Evolutionary conservation across 2,329 filamentous ascomycete species (phyloP), one percentile per base, ranked within the genome.

Genomic region (Geosmithia morbida): DNA sequence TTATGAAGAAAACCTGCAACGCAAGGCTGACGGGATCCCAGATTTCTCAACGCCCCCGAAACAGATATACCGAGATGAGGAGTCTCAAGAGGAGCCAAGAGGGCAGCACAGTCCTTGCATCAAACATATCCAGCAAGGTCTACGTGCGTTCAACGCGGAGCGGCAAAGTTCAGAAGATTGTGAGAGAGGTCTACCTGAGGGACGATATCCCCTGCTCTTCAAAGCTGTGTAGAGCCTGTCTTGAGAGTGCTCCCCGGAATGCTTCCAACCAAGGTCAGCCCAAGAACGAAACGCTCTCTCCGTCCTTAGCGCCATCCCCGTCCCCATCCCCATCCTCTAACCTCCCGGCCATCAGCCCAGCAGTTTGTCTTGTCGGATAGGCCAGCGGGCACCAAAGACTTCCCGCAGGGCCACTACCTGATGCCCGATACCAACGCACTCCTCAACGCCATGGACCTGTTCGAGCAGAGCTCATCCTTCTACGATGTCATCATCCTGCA

Each of bases 111-210:
- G 66, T 74, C 11, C 61, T 70, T 50, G 74, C 81, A 29, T 72
- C 82, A 44, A 94, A 85, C 60, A 83, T 97, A 53, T 90, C 88
- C 30, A 96, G 85, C 76, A 98, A 97, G 69, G 81, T 94, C 57
- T 98, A 94, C 61, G 86, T 98, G 53, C 79, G 92, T 51, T 96
- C 92, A 22, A 94, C 90, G 44, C 89, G 87, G 66, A 92, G 81
- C 65, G 92, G 92, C 65, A 96, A 96, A 70, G 90, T 97, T 50
- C 92, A 97, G 66, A 98, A 98, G 74, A 94, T 98, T 59, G 92
- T 98, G 54, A 81, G 89, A 58, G 92, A 98, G 70, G 76, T 97
- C 52, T 98, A 98, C 66, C 74, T 98, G 51, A 81, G 92, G 64
- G 86, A 90, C 67, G 92, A 98, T 63, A 97, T 98, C 59, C 90